phyloP scores from a whole-genome alignment of 306 rosid genomes.

The Neltuma alba region DNA sequence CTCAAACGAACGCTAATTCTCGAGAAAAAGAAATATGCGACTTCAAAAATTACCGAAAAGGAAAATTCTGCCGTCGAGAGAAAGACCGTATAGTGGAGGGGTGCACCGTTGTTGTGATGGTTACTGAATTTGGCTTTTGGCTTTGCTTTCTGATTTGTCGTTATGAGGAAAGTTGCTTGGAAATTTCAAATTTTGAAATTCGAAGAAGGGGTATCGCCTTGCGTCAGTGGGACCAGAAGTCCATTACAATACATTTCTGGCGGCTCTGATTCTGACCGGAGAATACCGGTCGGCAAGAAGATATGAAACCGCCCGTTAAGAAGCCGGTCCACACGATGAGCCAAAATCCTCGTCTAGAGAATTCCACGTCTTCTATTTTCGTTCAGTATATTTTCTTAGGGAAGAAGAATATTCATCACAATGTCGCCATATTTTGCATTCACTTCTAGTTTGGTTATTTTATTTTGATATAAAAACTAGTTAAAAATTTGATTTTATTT shows the following conservation, averaged over 20 bases:
- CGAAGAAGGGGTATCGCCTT: not conserved
- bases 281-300: not conserved
- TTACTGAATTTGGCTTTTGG: not conserved
- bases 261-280: not conserved
- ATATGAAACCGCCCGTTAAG: not conserved
- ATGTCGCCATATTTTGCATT: not conserved
- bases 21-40: not conserved
- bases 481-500: no score
- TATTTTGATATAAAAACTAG: no score
- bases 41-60: not conserved
- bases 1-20: not conserved
- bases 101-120: not conserved
- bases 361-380: not conserved
- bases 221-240: conserved; percentile 4
- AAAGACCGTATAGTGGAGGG: not conserved
- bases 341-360: not conserved
- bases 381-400: no score
- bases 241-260: not conserved
- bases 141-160: not conserved
- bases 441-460: not conserved
- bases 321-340: not conserved
- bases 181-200: conserved; percentile 14
- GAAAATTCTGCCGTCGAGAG: not conserved
- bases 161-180: not conserved
- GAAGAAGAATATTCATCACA: not conserved